phyloP scores from a whole-genome alignment of 768 basidiomycete genomes.

The Amanita fuliginea region DNA sequence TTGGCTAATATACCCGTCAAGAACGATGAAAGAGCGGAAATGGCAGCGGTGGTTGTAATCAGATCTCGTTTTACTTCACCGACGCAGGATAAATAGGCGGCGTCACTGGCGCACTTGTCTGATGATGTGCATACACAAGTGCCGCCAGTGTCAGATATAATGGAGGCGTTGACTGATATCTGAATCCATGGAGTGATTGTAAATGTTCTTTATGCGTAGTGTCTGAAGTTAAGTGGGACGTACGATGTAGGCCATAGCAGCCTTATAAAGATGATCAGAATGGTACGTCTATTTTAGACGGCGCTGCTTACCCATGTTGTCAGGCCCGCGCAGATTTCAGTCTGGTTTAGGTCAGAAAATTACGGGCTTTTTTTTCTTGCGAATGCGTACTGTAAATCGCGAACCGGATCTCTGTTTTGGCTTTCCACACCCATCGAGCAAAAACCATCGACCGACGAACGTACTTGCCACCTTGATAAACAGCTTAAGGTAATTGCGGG shows the following conservation, averaged over 20 bases:
- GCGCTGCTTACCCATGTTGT: constrained; percentile 62
- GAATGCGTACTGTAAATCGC: constrained; percentile 37
- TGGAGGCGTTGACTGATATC: constrained; percentile 85
- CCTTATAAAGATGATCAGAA: constrained; percentile 22
- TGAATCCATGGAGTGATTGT: constrained; percentile 12
- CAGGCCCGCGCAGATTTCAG: constrained; percentile 67
- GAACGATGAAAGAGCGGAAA: constrained; percentile 63
- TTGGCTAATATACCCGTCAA: constrained; percentile 82
- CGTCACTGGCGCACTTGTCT: constrained; percentile 44
- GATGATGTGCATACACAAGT: constrained; percentile 63
- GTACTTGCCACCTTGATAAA: constrained; percentile 30
- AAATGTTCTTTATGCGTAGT: neutral
- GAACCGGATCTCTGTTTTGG: constrained; percentile 52
- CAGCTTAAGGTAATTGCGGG: neutral
- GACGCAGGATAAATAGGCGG: constrained; percentile 44
- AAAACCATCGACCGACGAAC: constrained; percentile 55
- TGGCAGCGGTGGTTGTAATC: constrained; percentile 73
- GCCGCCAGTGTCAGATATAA: constrained; percentile 67
- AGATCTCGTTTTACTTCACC: constrained; percentile 64
- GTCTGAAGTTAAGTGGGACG: constrained; percentile 11
- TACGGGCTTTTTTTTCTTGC: neutral
- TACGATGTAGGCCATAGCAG: constrained; percentile 80
- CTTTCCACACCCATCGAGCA: constrained; percentile 61
- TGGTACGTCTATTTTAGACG: neutral
- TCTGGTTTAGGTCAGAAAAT: constrained; percentile 25